These are phyloP conservation scores for Tricholomella constricta DNA, from an alignment of 768 basidiomycete genomes.

Conservation along the genomic window DNA sequence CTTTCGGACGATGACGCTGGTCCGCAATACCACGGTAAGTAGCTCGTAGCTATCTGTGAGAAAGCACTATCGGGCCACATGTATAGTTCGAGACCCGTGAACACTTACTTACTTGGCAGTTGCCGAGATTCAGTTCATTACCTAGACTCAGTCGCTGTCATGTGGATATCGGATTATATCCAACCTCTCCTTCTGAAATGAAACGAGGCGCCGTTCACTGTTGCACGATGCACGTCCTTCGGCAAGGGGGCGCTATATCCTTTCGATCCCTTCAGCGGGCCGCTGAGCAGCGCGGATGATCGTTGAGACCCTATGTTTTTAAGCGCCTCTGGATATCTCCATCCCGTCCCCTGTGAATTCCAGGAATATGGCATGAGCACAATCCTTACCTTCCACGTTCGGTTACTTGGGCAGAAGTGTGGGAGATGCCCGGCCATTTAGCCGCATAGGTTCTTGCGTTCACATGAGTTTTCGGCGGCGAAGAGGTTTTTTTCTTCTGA, in stretches of 20 bases:
- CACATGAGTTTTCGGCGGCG: conserved; percentile 2
- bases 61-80: not conserved
- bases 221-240: conserved; percentile 2
- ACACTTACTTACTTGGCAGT: too few species aligned
- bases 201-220: not conserved
- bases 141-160: not conserved
- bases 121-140: conserved; percentile 3
- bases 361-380: not conserved
- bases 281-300: not conserved
- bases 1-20: not conserved
- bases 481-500: too few species aligned
- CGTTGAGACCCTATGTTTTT: too few species aligned
- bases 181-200: not conserved
- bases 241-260: not conserved
- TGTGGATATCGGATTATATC: not conserved
- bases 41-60: too few species aligned
- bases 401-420: conserved; percentile 1
- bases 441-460: not conserved
- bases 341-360: conserved; percentile 8
- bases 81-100: not conserved
- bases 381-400: not conserved
- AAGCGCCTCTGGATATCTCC: conserved; percentile 4
- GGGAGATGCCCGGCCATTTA: not conserved
- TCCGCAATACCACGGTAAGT: not conserved
- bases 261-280: not conserved